Conservation (phyloP, 2,329 filamentous ascomycete species). For the Pseudogymnoascus sp. region DNA sequence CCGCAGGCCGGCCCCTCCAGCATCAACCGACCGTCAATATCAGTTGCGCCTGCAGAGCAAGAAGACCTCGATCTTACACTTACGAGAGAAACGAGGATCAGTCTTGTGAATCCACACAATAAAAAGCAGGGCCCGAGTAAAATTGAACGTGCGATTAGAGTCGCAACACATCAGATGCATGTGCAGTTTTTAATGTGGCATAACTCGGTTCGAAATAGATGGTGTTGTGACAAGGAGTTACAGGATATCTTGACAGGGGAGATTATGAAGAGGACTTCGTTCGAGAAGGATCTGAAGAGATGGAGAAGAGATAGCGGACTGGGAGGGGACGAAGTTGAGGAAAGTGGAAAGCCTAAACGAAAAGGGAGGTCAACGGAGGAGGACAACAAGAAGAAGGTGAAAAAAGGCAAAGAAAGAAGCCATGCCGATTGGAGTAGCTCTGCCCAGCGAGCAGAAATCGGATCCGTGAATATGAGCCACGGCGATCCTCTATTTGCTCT, state of each 20-base stretch:
- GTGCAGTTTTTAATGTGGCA: conserved; percentile 84
- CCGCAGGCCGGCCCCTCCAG: conserved; percentile 33
- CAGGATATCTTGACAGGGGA: conserved; percentile 71
- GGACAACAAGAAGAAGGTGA: conserved; percentile 28
- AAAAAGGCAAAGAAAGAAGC: conserved; percentile 33
- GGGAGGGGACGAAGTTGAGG: conserved; percentile 29
- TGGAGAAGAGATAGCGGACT: conserved; percentile 66
- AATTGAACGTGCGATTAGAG: conserved; percentile 69
- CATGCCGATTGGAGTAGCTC: conserved; percentile 64
- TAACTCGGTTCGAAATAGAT: conserved; percentile 77
- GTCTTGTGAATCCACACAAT: conserved; percentile 52
- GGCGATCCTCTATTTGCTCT: conserved; percentile 75
- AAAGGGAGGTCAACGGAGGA: conserved; percentile 30
- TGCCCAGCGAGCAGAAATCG: conserved; percentile 62
- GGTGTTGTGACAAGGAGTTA: conserved; percentile 69
- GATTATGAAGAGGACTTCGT: conserved; percentile 56
- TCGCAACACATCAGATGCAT: conserved; percentile 78
- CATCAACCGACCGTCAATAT: conserved; percentile 32
- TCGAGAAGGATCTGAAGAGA: conserved; percentile 57
- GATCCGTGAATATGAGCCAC: conserved; percentile 66
- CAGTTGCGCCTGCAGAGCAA: conserved; percentile 42
- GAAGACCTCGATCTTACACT: conserved; percentile 71
- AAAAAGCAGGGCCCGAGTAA: conserved; percentile 80
- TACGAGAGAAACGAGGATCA: conserved; percentile 49
- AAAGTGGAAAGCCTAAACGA: conserved; percentile 29